phyloP scores from a whole-genome alignment of 768 basidiomycete genomes.

The Lactarius trivialis region DNA sequence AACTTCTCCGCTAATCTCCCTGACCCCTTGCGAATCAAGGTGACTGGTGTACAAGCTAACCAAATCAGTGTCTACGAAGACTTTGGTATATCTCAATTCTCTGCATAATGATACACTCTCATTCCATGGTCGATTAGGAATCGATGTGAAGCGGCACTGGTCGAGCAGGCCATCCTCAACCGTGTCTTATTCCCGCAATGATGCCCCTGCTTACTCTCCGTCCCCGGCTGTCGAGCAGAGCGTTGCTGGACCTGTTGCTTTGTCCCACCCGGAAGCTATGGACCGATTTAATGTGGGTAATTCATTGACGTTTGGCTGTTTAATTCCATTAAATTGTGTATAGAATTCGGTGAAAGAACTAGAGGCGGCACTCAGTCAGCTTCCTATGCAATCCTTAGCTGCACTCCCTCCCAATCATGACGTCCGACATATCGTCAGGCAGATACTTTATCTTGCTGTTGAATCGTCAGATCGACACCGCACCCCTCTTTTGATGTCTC shows the following conservation, averaged over 20 bases:
- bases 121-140: slow-evolving; percentile 29
- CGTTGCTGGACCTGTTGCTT: slow-evolving; percentile 34
- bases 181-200: slow-evolving; percentile 52
- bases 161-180: slow-evolving; percentile 67
- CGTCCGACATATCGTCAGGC: slow-evolving; percentile 75
- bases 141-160: slow-evolving; percentile 50
- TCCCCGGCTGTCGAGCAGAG: slow-evolving; percentile 59
- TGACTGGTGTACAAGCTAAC: slow-evolving; percentile 70
- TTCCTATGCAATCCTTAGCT: slow-evolving; percentile 65
- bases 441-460: slow-evolving; percentile 75
- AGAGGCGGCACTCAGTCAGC: slow-evolving; percentile 70
- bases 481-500: slow-evolving; percentile 87
- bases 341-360: slow-evolving; percentile 53
- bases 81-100: slow-evolving; percentile 48
- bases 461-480: slow-evolving; percentile 75
- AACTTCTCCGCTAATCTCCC: slow-evolving; percentile 71
- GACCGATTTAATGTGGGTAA: slow-evolving; percentile 72
- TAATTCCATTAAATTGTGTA: slow-evolving; percentile 11
- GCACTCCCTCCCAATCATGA: slow-evolving; percentile 79
- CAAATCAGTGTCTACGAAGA: slow-evolving; percentile 94
- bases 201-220: slow-evolving; percentile 44
- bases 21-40: slow-evolving; percentile 81
- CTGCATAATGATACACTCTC: background rate
- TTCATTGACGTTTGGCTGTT: background rate
- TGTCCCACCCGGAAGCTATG: slow-evolving; percentile 78